Base-by-base conservation (phyloP, 495 filamentous ascomycete genomes). In the Lophiotrema nucula region DNA sequence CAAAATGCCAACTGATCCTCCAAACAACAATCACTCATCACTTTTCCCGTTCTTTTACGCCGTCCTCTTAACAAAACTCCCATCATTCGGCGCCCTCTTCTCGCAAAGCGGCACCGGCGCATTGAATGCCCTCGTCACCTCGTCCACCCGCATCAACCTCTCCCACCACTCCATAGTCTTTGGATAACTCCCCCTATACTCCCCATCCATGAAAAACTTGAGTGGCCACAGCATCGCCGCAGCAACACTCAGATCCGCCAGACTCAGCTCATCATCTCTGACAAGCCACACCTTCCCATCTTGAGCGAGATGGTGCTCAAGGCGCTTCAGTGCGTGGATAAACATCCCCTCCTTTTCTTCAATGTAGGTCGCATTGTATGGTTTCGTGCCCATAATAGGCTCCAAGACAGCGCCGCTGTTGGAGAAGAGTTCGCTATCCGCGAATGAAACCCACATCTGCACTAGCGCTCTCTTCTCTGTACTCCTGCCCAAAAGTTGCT, bases 231-330 rank as follows among this genome's bases (percentile, higher is more conserved):
- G 51, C 49, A 84, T 47, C 0, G 68, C 23, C 10, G 72, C 59
- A 2, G 69, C 74, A 2, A 83, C 63, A 47, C 73, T 77, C 33
- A 83, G 67, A 70, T 85, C 81, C 23, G 80, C 82, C 58, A 84
- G 47, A 43, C 76, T 83, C 38, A 81, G 31, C 66, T 76, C 66
- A 33, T 70, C 73, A 3, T 58, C 53, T 2, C 49, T n/a, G 0
- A 64, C 76, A 6, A 83, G 56, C 69, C 77, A 81, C 60, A 72
- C 75, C 53, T 70, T 71, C 0, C 75, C 71, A 37, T 24, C 41
- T n/a, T 67, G 22, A 25, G 44, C 64, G 0, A 70, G 47, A 47
- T 71, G 57, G 44, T 45, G 59, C 55, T 84, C 80, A n/a, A 83
- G 43, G 10, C 55, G 53, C 28, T 62, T 73, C 22, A 79, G 27